Evolutionary conservation across 2,329 filamentous ascomycete genomes (phyloP), one percentile per base, ranked within the genome.

Genomic region (Aspergillus fumigatus): DNA sequence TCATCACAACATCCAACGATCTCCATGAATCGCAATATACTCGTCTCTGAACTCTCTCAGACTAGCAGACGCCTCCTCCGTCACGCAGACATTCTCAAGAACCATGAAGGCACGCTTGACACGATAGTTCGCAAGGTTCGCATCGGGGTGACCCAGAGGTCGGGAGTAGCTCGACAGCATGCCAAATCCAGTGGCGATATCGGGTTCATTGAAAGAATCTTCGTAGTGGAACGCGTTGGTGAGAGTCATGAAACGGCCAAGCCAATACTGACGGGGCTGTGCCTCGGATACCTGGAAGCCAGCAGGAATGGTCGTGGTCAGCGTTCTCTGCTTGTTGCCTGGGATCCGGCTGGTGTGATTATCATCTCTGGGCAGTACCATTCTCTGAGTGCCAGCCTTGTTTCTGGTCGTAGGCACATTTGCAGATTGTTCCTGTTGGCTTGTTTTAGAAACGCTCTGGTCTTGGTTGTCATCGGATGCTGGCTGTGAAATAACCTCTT

Each of bases 11-110:
- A 64, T 62, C 58, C 62, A 67, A 41, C 55, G 26, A 56, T 62
- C 62, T 25, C 65, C 63, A 55, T 59, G 61, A 17, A 59, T 45
- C 19, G 47, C 55, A 52, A 66, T 56, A 62, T 70, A 73, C 40
- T 58, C 63, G 4, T 56, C 41, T 40, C 65, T 59, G 52, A 74
- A 74, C 10, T 61, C 62, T 6, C 62, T 52, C 51, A 76, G 61
- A 57, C 73, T 75, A 17, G 52, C 57, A 25, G 56, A 65, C 41
- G 74, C 73, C 57, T 75, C 71, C 5, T 67, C 62, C 0, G 73
- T 73, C 32, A 61, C 43, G 58, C 74, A 76, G 1, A 67, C 59
- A 27, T 64, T 64, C 35, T 73, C 63, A 19, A 77, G 55, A 7
- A 71, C 64, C 58, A 66, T 65, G 53, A 75, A 74, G 4, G 72